Conservation (phyloP, 352 stramenopile genomes). For the Phytophthora cajani region DNA sequence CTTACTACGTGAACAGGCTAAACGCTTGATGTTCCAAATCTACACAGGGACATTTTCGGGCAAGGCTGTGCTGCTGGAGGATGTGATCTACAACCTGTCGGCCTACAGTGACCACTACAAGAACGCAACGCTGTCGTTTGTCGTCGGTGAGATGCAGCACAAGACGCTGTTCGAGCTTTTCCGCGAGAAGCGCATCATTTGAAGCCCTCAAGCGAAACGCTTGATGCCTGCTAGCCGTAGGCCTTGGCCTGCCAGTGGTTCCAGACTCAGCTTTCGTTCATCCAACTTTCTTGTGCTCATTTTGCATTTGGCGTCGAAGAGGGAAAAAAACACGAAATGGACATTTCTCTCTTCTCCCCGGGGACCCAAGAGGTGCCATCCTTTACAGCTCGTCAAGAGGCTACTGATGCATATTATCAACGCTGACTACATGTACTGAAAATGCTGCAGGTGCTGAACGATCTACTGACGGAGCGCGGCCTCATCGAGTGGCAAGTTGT, state of each 20-base stretch:
- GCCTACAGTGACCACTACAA: conserved; percentile 70
- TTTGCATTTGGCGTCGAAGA: conserved; percentile 14
- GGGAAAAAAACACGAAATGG: conserved; percentile 11
- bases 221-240: neutral
- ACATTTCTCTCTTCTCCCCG: conserved; percentile 12
- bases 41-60: conserved; percentile 71
- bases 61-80: conserved; percentile 86
- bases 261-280: too few relatives aligned
- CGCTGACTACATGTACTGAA: too few relatives aligned
- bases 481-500: conserved; percentile 44
- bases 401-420: neutral
- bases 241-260: too few relatives aligned
- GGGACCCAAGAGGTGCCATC: conserved; percentile 30
- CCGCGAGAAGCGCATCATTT: conserved; percentile 50
- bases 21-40: neutral
- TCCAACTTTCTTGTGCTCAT: conserved; percentile 2
- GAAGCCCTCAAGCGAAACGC: neutral
- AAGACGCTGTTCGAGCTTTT: conserved; percentile 74
- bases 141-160: conserved; percentile 84
- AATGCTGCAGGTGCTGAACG: conserved; percentile 46
- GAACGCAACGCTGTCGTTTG: conserved; percentile 74
- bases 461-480: conserved; percentile 47
- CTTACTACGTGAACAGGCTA: too few relatives aligned
- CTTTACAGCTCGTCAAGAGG: neutral
- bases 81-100: conserved; percentile 86